Percentiles rank a stretch among this genome's conserved stretches.
phyloP scores from a whole-genome alignment of 768 basidiomycete genomes.

The Coprinopsis sp. region DNA sequence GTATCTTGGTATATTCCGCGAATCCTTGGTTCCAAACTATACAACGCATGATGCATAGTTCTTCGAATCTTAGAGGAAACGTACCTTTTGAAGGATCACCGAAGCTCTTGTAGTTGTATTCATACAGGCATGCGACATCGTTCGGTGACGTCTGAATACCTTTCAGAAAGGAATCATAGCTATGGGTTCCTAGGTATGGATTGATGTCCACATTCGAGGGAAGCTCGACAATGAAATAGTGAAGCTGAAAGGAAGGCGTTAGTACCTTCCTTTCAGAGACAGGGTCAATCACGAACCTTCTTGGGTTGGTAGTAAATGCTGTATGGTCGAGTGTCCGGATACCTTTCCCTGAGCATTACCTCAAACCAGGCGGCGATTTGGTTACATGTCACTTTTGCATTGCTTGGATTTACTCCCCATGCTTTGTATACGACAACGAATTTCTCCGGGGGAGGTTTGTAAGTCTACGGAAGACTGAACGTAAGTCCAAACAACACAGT shows the following conservation, averaged over 20 bases:
- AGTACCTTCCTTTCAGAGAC: too few relatives aligned
- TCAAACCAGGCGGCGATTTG: slow-evolving; percentile 32
- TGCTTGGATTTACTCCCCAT: neutral
- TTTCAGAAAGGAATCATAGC: slow-evolving; percentile 18
- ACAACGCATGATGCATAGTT: slow-evolving; percentile 7
- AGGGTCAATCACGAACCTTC: slow-evolving; percentile 21
- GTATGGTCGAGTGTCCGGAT: slow-evolving; percentile 20
- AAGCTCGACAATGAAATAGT: slow-evolving; percentile 28
- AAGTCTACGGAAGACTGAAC: neutral
- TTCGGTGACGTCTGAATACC: slow-evolving; percentile 4
- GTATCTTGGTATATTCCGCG: slow-evolving; percentile 15
- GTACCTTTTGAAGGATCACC: slow-evolving; percentile 20
- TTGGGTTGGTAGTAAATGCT: slow-evolving; percentile 28
- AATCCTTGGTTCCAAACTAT: slow-evolving; percentile 9
- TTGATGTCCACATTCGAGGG: slow-evolving; percentile 21
- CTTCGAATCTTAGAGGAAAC: slow-evolving; percentile 9
- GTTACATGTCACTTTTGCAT: slow-evolving; percentile 12
- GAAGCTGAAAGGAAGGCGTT: slow-evolving; percentile 15
- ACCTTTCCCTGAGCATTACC: slow-evolving; percentile 27
- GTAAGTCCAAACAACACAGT: neutral
- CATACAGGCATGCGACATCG: slow-evolving; percentile 25
- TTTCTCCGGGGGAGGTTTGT: neutral
- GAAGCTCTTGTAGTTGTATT: slow-evolving; percentile 24
- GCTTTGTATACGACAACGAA: neutral
- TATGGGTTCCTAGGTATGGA: slow-evolving; percentile 24